Conservation (phyloP, 345 rosid genomes). For the Hypericum androsaemum region DNA sequence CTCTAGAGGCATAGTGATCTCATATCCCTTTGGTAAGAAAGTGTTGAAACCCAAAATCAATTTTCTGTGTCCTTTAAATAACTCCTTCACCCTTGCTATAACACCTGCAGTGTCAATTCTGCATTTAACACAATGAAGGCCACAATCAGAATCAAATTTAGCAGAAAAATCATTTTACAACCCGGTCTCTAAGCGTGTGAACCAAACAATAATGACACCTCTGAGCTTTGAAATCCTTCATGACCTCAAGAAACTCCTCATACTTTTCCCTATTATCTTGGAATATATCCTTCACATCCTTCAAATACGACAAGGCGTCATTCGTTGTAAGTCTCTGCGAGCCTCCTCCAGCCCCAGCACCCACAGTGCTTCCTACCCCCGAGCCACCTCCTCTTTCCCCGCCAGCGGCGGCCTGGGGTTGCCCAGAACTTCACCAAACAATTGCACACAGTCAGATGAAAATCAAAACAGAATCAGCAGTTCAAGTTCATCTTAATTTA, state of each 20-base stretch:
- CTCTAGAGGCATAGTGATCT: constrained; percentile 25
- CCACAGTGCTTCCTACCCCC: not conserved
- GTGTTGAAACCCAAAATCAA: constrained; percentile 30
- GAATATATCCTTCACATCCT: constrained; percentile 70
- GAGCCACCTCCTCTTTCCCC: constrained; percentile 29
- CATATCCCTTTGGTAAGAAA: constrained; percentile 30
- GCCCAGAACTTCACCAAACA: constrained; percentile 54
- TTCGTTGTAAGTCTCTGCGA: constrained; percentile 77
- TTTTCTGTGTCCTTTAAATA: constrained; percentile 28
- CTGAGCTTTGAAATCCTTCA: constrained; percentile 31
- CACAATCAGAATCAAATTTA: not conserved
- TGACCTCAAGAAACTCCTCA: constrained; percentile 27
- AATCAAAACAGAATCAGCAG: too few species aligned
- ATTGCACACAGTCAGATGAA: too few species aligned
- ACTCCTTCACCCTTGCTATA: constrained; percentile 27
- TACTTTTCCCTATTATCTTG: constrained; percentile 26
- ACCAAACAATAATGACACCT: constrained; percentile 15
- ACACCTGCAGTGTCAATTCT: constrained; percentile 31
- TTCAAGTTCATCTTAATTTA: too few species aligned
- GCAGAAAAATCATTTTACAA: too few species aligned
- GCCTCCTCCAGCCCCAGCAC: constrained; percentile 21
- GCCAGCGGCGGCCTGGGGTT: constrained; percentile 24
- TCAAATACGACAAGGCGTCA: constrained; percentile 89
- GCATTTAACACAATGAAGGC: not conserved
- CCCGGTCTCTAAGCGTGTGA: too few species aligned